Conservation (phyloP, 208 protist genomes). For the Leishmania braziliensis region DNA sequence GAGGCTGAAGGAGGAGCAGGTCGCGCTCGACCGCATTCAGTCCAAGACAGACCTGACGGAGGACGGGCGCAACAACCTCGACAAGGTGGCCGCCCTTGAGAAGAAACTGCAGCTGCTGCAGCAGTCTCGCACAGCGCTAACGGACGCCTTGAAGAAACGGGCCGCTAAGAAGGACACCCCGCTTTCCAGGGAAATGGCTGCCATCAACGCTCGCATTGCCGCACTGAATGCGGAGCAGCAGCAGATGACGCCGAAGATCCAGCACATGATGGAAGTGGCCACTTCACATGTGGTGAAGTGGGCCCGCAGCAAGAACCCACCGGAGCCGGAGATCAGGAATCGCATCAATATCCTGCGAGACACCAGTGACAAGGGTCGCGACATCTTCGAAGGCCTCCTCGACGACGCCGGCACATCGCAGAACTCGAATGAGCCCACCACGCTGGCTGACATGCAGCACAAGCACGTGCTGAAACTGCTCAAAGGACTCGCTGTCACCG, state of each 20-base stretch:
- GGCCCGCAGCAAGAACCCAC: conserved; percentile 82
- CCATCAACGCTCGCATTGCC: conserved; percentile 60
- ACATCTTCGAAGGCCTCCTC: conserved; percentile 59
- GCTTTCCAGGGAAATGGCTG: conserved; percentile 50
- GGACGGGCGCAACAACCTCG: conserved; percentile 52
- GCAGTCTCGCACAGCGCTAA: conserved; percentile 50
- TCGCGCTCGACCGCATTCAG: conserved; percentile 53
- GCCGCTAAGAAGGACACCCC: conserved; percentile 37
- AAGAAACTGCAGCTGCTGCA: conserved; percentile 61
- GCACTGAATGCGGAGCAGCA: conserved; percentile 55
- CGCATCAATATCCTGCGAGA: neutral
- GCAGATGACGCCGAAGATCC: conserved; percentile 56
- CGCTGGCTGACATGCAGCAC: conserved; percentile 46
- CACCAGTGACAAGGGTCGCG: conserved; percentile 8
- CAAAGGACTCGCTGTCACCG: conserved; percentile 32
- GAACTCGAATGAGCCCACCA: conserved; percentile 18
- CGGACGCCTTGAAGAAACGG: conserved; percentile 20
- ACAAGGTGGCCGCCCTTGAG: conserved; percentile 59
- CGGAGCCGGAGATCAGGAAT: conserved; percentile 36
- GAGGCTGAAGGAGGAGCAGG: conserved; percentile 66
- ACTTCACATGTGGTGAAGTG: conserved; percentile 71
- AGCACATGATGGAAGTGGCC: conserved; percentile 71
- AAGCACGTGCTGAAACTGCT: conserved; percentile 57
- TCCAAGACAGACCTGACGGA: conserved; percentile 57
- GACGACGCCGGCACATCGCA: conserved; percentile 20